Evolutionary conservation across 768 basidiomycete genomes (phyloP).

Genomic region (Tylopilus subfusipes): DNA sequence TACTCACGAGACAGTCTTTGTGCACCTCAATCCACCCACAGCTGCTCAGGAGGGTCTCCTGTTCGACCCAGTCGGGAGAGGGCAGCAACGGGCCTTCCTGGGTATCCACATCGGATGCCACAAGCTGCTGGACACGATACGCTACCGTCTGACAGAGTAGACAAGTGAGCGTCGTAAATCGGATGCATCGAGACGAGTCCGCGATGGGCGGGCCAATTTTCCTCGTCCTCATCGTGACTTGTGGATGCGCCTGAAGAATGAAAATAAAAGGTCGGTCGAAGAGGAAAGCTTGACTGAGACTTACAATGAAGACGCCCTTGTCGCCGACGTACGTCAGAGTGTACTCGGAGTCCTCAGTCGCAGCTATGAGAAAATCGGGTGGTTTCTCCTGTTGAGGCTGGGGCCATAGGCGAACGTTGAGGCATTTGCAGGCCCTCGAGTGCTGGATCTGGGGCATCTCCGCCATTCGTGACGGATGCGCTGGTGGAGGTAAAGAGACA

Average conservation of each 20-base stretch:
- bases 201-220: slow-evolving; percentile 42
- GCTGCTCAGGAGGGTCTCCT: slow-evolving; percentile 61
- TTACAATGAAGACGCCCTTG: slow-evolving; percentile 62
- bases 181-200: slow-evolving; percentile 48
- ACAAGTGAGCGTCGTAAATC: slow-evolving; percentile 65
- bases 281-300: slow-evolving; percentile 25
- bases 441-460: slow-evolving; percentile 14
- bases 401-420: slow-evolving; percentile 61
- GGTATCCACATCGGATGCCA: slow-evolving; percentile 53
- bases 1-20: slow-evolving; percentile 63
- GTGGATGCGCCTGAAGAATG: slow-evolving; percentile 54
- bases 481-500: slow-evolving; percentile 17
- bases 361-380: slow-evolving; percentile 33
- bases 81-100: slow-evolving; percentile 66
- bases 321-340: slow-evolving; percentile 59
- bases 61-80: slow-evolving; percentile 73
- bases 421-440: slow-evolving; percentile 61
- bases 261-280: slow-evolving; percentile 1
- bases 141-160: slow-evolving; percentile 60
- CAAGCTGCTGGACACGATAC: slow-evolving; percentile 67
- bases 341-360: slow-evolving; percentile 38
- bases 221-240: slow-evolving; percentile 65
- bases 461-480: slow-evolving; percentile 21
- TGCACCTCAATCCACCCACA: slow-evolving; percentile 75
- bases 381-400: slow-evolving; percentile 29